Evolutionary conservation across 148 eudicot genomes (phyloP), one percentile per base, ranked within the genome.

Genomic region (Spergularia marina): DNA sequence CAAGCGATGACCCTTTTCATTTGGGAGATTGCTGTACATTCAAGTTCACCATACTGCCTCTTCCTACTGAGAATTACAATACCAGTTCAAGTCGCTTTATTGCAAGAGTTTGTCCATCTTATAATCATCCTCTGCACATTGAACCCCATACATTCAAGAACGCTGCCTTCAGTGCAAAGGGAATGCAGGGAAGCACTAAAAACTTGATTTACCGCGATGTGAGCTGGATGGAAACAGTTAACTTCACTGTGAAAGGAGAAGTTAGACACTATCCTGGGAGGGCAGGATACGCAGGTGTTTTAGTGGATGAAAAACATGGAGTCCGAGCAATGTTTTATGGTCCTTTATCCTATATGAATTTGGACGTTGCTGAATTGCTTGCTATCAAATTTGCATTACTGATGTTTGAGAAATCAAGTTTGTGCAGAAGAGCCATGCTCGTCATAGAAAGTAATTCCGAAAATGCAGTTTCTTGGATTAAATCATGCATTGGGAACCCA

Each of bases 21-120:
- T 68, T 70, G 58, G 72, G 67, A 23, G 58, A 56, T 13, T 68
- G 79, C 18, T 40, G 67, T 59, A 76, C 79, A 25, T 76, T 76
- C 79, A 76, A 58, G 16, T 76, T 76, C 47, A 25, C 25, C 15
- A 18, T 39, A 10, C 16, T 16, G 5, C 51, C n/a, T 7, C 60
- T 40, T 57, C 39, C 25, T 51, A 36, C 61, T 25, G 11, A 30
- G 11, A 55, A 10, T 0, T 12, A 8, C 12, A 15, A 61, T 23
- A 1, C 14, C 23, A 60, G 10, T 14, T 3, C 76, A 73, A 47
- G 53, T 61, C 21, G 13, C 36, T 14, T n/a, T 44, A 73, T 41
- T 5, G 1, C 47, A 8, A 41, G 2, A 41, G 47, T 41, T 5
- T 2, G 4, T 41, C 47, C 47, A 41, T 41, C 47, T 5, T 41